These are phyloP conservation scores for Pythium dissotocum DNA, from an alignment of 352 stramenopile genomes.

Conservation along the genomic window DNA sequence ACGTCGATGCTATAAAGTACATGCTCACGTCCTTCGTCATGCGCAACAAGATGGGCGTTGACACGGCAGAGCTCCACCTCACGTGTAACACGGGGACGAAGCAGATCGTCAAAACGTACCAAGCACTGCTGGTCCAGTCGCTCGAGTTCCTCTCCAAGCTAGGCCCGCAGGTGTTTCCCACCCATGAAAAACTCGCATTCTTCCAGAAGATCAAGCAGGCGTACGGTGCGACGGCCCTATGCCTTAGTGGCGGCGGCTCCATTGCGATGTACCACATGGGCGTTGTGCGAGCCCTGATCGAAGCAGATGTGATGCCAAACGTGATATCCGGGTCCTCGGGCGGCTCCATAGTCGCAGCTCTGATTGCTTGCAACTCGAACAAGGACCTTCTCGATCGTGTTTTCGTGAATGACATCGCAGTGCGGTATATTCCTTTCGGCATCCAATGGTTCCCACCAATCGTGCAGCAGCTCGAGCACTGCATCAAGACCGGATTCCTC, in stretches of 20 bases:
- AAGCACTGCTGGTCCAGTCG: slow-evolving; percentile 41
- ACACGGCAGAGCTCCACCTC: slow-evolving; percentile 54
- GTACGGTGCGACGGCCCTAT: slow-evolving; percentile 90
- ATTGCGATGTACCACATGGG: slow-evolving; percentile 96
- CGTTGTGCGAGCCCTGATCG: slow-evolving; percentile 87
- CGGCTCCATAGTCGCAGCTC: slow-evolving; percentile 87
- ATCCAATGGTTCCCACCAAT: slow-evolving; percentile 83
- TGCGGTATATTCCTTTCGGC: slow-evolving; percentile 45
- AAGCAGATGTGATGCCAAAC: slow-evolving; percentile 87
- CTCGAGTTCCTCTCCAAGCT: slow-evolving; percentile 43
- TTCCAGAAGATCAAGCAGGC: slow-evolving; percentile 72
- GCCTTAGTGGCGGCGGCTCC: slow-evolving; percentile 89
- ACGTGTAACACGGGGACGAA: slow-evolving; percentile 67
- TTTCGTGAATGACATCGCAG: slow-evolving; percentile 60
- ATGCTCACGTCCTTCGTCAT: slow-evolving; percentile 62
- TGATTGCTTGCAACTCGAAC: slow-evolving; percentile 84
- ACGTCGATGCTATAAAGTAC: slow-evolving; percentile 57
- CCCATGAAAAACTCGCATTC: slow-evolving; percentile 47
- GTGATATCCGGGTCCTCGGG: slow-evolving; percentile 93
- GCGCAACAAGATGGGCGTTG: slow-evolving; percentile 63
- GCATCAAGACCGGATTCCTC: slow-evolving; percentile 56
- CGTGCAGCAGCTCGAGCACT: slow-evolving; percentile 66
- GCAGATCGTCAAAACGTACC: slow-evolving; percentile 54
- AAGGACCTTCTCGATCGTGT: slow-evolving; percentile 68
- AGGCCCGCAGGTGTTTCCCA: slow-evolving; percentile 35